phyloP scores from a whole-genome alignment of 805 yeast genomes.

The Metschnikowia peoriensis region DNA sequence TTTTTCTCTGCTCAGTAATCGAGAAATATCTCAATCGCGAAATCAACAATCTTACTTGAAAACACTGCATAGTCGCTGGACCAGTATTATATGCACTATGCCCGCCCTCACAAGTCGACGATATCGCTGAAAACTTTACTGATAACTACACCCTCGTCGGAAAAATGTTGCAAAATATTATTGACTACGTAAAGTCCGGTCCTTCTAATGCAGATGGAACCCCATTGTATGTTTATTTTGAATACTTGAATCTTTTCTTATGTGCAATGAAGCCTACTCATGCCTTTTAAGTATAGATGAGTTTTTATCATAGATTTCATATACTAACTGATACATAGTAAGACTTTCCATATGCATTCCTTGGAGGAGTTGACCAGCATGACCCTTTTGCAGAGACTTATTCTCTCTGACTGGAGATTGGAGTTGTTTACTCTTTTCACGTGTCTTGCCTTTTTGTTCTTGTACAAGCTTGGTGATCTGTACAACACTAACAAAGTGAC shows the following conservation, averaged over 20 bases:
- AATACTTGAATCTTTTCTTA: no score
- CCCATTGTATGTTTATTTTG: conserved; percentile 17
- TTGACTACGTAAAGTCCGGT: conserved; percentile 16
- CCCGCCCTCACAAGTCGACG: conserved; percentile 3
- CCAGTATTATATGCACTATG: background rate
- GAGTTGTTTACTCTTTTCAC: conserved; percentile 59
- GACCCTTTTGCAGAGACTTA: conserved; percentile 58
- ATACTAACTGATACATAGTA: conserved; percentile 13
- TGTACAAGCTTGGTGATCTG: conserved; percentile 58
- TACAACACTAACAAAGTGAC: conserved; percentile 58
- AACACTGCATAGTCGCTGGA: background rate
- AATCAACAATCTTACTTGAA: no score
- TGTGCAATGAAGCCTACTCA: no score
- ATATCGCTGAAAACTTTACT: background rate
- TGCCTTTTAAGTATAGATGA: background rate
- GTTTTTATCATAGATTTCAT: background rate
- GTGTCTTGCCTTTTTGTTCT: conserved; percentile 46
- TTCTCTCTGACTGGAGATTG: conserved; percentile 69
- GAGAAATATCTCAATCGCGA: no score
- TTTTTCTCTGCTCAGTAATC: no score
- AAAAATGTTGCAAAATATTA: conserved; percentile 14
- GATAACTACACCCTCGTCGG: background rate
- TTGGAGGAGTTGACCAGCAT: conserved; percentile 56
- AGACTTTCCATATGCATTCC: conserved; percentile 28
- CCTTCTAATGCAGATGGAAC: conserved; percentile 20